A percentile compares a stretch with the other conserved stretches of the same genome.
These are phyloP conservation scores for Phytophthora palmivora DNA, from an alignment of 352 stramenopile genomes.

Conservation along the genomic window DNA sequence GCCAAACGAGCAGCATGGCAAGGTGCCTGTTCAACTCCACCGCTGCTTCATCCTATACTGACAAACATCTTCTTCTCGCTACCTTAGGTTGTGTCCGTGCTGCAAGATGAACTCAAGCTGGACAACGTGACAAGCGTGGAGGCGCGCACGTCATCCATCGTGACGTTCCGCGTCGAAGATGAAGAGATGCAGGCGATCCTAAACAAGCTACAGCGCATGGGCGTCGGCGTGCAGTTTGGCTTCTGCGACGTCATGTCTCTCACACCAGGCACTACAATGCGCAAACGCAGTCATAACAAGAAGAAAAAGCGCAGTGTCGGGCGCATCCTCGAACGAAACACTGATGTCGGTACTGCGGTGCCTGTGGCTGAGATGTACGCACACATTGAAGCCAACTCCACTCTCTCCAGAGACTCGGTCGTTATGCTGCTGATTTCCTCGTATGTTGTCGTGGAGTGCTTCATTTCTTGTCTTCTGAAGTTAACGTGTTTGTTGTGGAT, in stretches of 20 bases:
- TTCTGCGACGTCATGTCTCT: constrained; percentile 92
- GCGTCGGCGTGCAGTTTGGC: constrained; percentile 85
- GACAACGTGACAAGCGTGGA: constrained; percentile 88
- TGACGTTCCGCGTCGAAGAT: constrained; percentile 88
- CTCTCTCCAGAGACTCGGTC: constrained; percentile 82
- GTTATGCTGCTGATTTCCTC: constrained; percentile 89
- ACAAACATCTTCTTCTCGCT: background rate
- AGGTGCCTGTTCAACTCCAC: constrained; percentile 32
- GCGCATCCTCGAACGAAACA: constrained; percentile 79
- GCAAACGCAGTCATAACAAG: constrained; percentile 49
- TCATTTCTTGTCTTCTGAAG: background rate
- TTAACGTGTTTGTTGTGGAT: constrained; percentile 4
- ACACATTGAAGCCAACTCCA: constrained; percentile 85
- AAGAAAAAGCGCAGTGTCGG: constrained; percentile 71
- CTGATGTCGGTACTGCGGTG: constrained; percentile 81
- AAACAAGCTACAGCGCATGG: constrained; percentile 83
- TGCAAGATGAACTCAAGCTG: constrained; percentile 86
- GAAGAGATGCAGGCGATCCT: constrained; percentile 86
- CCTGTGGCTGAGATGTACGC: constrained; percentile 90
- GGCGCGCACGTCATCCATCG: constrained; percentile 86
- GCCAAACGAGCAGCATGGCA: constrained; percentile 83
- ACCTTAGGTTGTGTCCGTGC: constrained; percentile 67
- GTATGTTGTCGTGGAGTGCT: constrained; percentile 34
- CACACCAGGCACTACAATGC: constrained; percentile 83
- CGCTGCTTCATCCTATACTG: background rate